A percentile compares a stretch with the other conserved stretches of the same genome.
Evolutionary conservation across 805 yeast genomes (phyloP).

Genomic region (Monosporozyma servazzii): DNA sequence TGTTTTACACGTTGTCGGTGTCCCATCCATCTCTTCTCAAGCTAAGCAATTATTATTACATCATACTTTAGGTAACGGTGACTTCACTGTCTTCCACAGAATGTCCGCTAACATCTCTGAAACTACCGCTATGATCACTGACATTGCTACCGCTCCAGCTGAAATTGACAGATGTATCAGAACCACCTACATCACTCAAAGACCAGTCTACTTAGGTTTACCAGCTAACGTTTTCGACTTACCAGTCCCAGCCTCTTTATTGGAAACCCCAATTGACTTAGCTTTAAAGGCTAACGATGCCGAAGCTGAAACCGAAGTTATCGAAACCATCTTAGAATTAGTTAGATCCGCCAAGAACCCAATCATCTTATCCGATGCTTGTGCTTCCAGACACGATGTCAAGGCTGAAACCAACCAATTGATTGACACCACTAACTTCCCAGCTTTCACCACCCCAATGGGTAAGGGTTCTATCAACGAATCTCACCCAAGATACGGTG

Average conservation of each 20-base stretch:
- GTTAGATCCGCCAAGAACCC: slow-evolving; percentile 57
- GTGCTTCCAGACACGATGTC: slow-evolving; percentile 72
- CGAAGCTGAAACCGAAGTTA: slow-evolving; percentile 55
- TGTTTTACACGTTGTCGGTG: slow-evolving; percentile 75
- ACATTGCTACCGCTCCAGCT: slow-evolving; percentile 54
- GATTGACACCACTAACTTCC: slow-evolving; percentile 63
- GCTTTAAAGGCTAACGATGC: slow-evolving; percentile 47
- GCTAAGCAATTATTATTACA: slow-evolving; percentile 65
- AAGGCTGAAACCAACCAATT: slow-evolving; percentile 53
- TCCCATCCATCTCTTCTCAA: slow-evolving; percentile 68
- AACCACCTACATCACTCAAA: slow-evolving; percentile 59
- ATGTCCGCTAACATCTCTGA: slow-evolving; percentile 69
- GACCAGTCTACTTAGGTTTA: slow-evolving; percentile 76
- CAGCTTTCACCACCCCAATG: slow-evolving; percentile 82
- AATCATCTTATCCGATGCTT: slow-evolving; percentile 73
- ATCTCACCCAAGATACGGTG: slow-evolving; percentile 63
- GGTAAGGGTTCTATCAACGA: slow-evolving; percentile 78
- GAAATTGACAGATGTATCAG: slow-evolving; percentile 68
- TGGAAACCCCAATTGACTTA: slow-evolving; percentile 59
- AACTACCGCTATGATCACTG: slow-evolving; percentile 56
- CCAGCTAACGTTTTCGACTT: slow-evolving; percentile 75
- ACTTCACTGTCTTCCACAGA: slow-evolving; percentile 66
- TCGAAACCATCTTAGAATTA: slow-evolving; percentile 42
- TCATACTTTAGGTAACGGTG: slow-evolving; percentile 80
- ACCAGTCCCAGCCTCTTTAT: slow-evolving; percentile 44